phyloP scores from a whole-genome alignment of 345 rosid genomes.

The Combretum micranthum region DNA sequence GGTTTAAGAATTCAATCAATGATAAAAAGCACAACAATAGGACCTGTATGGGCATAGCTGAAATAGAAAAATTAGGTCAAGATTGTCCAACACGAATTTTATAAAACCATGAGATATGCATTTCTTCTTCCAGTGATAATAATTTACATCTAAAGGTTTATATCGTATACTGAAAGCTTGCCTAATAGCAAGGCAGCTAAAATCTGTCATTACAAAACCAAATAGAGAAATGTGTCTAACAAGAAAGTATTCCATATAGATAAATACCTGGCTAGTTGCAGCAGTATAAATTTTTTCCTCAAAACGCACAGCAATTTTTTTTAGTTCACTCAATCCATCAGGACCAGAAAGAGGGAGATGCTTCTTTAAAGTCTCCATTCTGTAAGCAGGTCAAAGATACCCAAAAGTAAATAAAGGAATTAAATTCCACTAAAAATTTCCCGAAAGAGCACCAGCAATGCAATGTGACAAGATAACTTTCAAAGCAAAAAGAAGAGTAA shows the following conservation, averaged over 20 bases:
- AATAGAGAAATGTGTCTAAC: neutral
- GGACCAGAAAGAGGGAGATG: constrained; percentile 64
- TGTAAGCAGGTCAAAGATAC: constrained; percentile 6
- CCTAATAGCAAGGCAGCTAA: neutral
- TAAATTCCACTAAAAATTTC: too few species aligned
- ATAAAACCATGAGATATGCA: too few species aligned
- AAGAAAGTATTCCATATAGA: neutral
- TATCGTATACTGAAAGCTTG: too few species aligned
- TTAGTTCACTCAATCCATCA: constrained; percentile 62
- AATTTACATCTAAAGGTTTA: too few species aligned
- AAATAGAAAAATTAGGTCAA: too few species aligned
- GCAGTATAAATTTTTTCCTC: constrained; percentile 72
- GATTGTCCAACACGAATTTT: too few species aligned
- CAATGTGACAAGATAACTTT: too few species aligned
- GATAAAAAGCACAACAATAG: too few species aligned
- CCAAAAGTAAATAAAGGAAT: neutral
- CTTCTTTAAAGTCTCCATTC: constrained; percentile 61
- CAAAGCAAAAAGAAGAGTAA: too few species aligned
- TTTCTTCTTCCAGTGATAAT: too few species aligned
- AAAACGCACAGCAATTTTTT: constrained; percentile 64
- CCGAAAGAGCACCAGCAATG: too few species aligned
- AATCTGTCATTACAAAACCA: neutral
- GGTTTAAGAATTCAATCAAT: constrained; percentile 1
- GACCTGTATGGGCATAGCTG: too few species aligned
- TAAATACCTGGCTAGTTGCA: constrained; percentile 58